Percentiles rank a stretch among this genome's conserved stretches.
These are phyloP conservation scores for Phyllosticta citribraziliensis DNA, from an alignment of 2,329 filamentous ascomycete species.

Conservation along the genomic window DNA sequence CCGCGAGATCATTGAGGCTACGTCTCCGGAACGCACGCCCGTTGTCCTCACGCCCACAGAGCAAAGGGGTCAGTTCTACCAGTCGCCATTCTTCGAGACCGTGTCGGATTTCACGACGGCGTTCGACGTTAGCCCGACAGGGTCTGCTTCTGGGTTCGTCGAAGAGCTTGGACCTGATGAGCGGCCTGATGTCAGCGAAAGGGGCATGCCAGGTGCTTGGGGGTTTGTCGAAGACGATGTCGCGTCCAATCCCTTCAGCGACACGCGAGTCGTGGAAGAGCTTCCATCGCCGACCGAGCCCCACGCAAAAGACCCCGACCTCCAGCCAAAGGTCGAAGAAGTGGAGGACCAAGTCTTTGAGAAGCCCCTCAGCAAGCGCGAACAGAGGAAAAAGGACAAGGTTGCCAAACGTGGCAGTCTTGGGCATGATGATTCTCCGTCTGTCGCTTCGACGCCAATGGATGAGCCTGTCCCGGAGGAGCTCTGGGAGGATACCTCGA, in stretches of 20 bases:
- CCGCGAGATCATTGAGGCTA: conserved; percentile 12
- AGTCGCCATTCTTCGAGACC: conserved; percentile 32
- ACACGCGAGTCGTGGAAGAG: conserved; percentile 14
- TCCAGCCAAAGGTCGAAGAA: conserved; percentile 20
- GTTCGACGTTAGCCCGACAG: conserved; percentile 14
- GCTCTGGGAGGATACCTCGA: conserved; percentile 9
- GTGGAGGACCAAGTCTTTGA: conserved; percentile 5
- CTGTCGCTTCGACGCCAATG: conserved; percentile 1
- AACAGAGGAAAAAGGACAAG: conserved; percentile 19
- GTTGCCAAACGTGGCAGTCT: conserved; percentile 8
- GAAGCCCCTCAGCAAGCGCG: conserved; percentile 15
- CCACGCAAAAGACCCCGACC: conserved; percentile 16
- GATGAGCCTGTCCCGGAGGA: conserved; percentile 12
- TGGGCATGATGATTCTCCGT: background rate
- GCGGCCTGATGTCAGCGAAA: background rate
- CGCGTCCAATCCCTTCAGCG: background rate
- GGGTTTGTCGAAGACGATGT: conserved; percentile 23
- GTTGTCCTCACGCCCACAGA: conserved; percentile 13
- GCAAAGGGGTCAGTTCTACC: conserved; percentile 18
- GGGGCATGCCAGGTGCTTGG: conserved; percentile 52
- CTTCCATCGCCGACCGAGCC: conserved; percentile 10
- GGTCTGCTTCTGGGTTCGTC: conserved; percentile 26
- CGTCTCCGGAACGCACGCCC: conserved; percentile 14
- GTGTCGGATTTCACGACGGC: conserved; percentile 26
- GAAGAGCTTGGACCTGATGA: conserved; percentile 14